Evolutionary conservation across 2,329 filamentous ascomycete genomes (phyloP).

Genomic region (Plenodomus tracheiphilus): DNA sequence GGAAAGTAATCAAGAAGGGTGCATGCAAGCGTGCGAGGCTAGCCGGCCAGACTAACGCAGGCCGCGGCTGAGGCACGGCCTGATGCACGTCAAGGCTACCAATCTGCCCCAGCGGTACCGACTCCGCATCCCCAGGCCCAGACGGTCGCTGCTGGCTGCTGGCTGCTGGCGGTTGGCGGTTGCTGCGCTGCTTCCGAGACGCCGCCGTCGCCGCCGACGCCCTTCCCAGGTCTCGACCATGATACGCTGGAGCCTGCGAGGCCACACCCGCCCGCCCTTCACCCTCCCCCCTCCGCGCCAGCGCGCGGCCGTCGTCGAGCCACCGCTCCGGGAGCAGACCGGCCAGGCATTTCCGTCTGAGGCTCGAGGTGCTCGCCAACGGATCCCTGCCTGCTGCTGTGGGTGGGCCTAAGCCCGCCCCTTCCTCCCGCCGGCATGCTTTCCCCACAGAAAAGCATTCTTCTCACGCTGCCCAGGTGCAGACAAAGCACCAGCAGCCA

Average conservation of each 20-base stretch:
- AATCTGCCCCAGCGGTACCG: conserved; percentile 18
- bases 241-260: too few species aligned
- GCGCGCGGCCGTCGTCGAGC: background rate
- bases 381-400: conserved; percentile 6
- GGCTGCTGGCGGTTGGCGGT: too few species aligned
- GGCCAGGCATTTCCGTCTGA: conserved; percentile 3
- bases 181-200: too few species aligned
- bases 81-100: conserved; percentile 1
- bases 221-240: too few species aligned
- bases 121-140: conserved; percentile 21
- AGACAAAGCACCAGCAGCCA: conserved; percentile 7
- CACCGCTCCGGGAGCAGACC: background rate
- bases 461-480: conserved; percentile 3
- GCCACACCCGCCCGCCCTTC: background rate
- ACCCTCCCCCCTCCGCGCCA: background rate
- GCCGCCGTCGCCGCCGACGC: too few species aligned
- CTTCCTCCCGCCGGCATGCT: conserved; percentile 16
- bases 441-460: conserved; percentile 30
- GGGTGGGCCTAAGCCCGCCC: conserved; percentile 6
- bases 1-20: background rate
- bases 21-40: background rate
- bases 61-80: background rate
- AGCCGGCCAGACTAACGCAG: background rate
- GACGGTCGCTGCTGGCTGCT: too few species aligned
- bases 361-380: background rate